Base-by-base conservation (phyloP, 441 rosid species). In the Populus hybrid region DNA sequence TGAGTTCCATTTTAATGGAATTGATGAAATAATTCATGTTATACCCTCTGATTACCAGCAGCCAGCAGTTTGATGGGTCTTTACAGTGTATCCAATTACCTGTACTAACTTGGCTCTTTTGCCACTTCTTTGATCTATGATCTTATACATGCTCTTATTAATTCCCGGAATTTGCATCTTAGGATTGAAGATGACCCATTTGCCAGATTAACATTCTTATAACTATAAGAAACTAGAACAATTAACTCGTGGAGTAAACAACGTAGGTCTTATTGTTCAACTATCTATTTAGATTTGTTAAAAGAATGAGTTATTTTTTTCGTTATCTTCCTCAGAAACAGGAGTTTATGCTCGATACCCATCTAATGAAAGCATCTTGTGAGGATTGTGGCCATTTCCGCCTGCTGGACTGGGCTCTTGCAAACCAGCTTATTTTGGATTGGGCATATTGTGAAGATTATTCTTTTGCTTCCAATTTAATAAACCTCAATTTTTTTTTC, bases 351-450 rank as follows among this genome's bases (percentile, higher is more conserved):
- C 59, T 50, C 59, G 7, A 50, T 50, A 5, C 7, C 19, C 59
- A 16, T 50, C 59, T 77, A 73, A 96, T 91, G 98, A 50, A 96
- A 92, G 97, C 98, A 96, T 79, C 83, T 92, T 71, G 82, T 91
- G 24, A 96, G 91, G 90, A 91, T 94, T 38, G 64, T 88, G 84
- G 81, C 92, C 64, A 82, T 94, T 8, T 85, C 92, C 70, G 90
- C 92, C 73, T 38, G 91, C 65, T 94, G 98, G 98, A 78, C 92
- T 69, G 89, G 91, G 76, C 97, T 92, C 63, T 83, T 96, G 86
- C 92, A 91, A 82, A 87, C 7, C 35, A 38, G 42, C 42, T 38
- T 38, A 38, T 38, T 38, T 38, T 38, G 42, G 42, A 38, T 38
- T 38, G 42, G 42, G 42, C 12, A 9, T 38, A 38, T 38, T 38